Evolutionary conservation across 208 protist species (phyloP), one percentile per base, ranked within the genome.

Genomic region (Crithidia brevicula): DNA sequence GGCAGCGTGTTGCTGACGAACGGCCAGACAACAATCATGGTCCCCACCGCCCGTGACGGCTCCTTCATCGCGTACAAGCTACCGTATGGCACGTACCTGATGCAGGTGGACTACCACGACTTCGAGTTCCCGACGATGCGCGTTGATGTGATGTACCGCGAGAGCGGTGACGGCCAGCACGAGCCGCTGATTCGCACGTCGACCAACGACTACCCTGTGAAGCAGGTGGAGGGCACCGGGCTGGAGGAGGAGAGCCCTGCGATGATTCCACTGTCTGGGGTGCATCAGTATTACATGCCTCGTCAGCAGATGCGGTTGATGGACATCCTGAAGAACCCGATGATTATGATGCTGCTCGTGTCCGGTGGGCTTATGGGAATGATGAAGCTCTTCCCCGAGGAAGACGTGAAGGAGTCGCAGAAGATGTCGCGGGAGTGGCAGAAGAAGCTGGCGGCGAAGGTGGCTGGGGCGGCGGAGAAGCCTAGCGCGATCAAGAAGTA

Each of bases 261-360:
- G 27, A 16, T 90, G 11, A 95, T 95, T 53, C 87, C 90, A 10
- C 33, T 77, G 3, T 53, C 52, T 0, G 81, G 61, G 4, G 38
- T 82, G 18, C 85, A 92, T 72, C 36, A 28, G 13, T 96, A 93
- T 75, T 94, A 87, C 66, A 67, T 93, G 18, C 91, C 91, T 1
- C 86, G 88, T 13, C 81, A 91, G 69, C 47, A 93, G 80, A 92
- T 92, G 77, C 79, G 67, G 50, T 34, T 91, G 27, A 70, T 59
- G 72, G 65, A 59, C 23, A 31, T 96, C 30, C 57, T 96, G 18
- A 91, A 82, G 64, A 96, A 84, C 71, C 91, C 91, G 4, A 88
- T 93, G 82, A 77, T 96, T 33, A 18, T 96, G 36, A 91, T 96
- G 80, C 81, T 96, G 83, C 20, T 92, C 43, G 42, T 96, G 23